Conservation (phyloP, 208 protist species). For the Trypanosoma cruzi region DNA sequence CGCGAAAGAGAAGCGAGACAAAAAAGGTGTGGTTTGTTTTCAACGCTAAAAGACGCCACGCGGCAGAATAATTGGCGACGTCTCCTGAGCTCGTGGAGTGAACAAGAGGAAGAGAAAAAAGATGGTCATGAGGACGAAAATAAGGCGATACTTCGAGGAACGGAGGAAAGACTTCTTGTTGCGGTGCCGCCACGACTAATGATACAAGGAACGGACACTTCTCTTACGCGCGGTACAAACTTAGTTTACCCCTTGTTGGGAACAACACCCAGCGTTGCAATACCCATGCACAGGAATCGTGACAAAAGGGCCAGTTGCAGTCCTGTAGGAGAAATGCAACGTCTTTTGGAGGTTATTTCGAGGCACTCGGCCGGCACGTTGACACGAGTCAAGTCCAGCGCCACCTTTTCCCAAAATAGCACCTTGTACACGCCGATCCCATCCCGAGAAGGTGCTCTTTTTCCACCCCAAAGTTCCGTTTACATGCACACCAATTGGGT, state of each 20-base stretch:
- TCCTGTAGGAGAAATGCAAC: not conserved
- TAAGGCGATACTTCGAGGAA: not conserved
- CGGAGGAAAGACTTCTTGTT: not conserved
- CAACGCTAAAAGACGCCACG: not conserved
- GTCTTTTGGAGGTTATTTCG: not conserved
- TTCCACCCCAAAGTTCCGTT: not conserved
- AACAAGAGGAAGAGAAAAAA: not conserved
- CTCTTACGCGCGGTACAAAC: not conserved
- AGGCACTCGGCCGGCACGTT: not conserved
- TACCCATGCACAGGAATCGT: not conserved
- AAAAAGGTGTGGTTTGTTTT: not conserved
- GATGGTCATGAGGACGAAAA: not conserved
- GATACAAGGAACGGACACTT: not conserved
- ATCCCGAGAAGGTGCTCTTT: not conserved
- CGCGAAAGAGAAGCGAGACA: constrained; percentile 1
- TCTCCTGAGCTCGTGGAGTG: constrained; percentile 10
- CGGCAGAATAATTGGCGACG: constrained; percentile 10
- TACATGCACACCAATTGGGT: constrained; percentile 16
- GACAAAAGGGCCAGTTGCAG: not conserved
- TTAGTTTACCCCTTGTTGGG: not conserved
- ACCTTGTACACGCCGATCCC: not conserved
- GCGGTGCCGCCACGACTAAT: not conserved
- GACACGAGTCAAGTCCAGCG: not conserved
- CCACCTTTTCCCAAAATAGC: not conserved
- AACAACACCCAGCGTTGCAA: too few relatives aligned